These are phyloP conservation scores for Pseudomonodictys pantanalensis DNA, from an alignment of 495 filamentous ascomycete genomes.

Conservation along the genomic window DNA sequence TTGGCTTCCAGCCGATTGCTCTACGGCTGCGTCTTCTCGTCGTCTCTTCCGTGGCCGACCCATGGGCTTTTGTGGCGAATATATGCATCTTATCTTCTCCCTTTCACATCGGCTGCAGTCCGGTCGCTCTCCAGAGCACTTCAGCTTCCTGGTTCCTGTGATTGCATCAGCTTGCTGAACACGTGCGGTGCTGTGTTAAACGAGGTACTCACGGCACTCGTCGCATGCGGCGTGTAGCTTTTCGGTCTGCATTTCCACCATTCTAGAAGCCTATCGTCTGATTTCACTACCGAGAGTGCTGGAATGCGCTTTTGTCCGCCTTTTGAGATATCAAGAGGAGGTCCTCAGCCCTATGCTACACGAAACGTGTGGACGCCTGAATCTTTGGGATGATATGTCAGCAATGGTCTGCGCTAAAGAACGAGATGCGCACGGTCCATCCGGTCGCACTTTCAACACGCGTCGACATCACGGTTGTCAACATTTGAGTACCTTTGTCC, in stretches of 20 bases:
- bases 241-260: constrained; percentile 18
- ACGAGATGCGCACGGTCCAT: too few species aligned
- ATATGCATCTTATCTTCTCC: constrained; percentile 39
- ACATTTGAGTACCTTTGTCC: too few species aligned
- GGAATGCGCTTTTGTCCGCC: neutral
- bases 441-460: too few species aligned
- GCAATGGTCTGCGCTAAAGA: too few species aligned
- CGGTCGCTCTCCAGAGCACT: constrained; percentile 37
- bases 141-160: constrained; percentile 39
- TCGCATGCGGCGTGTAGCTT: constrained; percentile 38
- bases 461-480: too few species aligned
- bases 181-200: neutral
- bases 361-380: too few species aligned
- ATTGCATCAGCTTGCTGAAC: neutral
- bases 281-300: too few species aligned
- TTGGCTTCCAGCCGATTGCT: neutral
- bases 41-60: constrained; percentile 39
- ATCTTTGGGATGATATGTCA: too few species aligned
- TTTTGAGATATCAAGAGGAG: neutral
- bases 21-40: constrained; percentile 21
- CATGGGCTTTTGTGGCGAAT: constrained; percentile 42
- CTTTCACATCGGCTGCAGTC: constrained; percentile 34
- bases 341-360: too few species aligned
- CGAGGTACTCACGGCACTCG: constrained; percentile 36
- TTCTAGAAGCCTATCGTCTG: too few species aligned